A percentile compares a stretch with the other conserved stretches of the same genome.
Conservation (phyloP, 106 monocot species). For the Allium fistulosum region DNA sequence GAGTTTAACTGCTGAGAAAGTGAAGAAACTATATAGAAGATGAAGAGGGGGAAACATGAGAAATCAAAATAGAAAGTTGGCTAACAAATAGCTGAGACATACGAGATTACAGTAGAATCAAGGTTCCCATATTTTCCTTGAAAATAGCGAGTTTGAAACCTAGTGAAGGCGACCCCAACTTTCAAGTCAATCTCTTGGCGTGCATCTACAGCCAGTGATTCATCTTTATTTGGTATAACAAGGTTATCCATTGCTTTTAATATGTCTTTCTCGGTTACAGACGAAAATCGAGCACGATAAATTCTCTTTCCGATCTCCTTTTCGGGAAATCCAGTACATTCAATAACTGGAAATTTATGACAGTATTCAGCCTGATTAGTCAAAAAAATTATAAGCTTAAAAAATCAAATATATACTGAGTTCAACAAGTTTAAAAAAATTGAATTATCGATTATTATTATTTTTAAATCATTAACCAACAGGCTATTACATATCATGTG, state of each 20-base stretch:
- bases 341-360: slow-evolving; percentile 52
- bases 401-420: neutral
- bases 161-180: slow-evolving; percentile 96
- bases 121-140: slow-evolving; percentile 99
- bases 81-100: slow-evolving; percentile 18
- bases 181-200: slow-evolving; percentile 99
- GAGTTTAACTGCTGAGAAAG: neutral
- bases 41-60: neutral
- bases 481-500: too few relatives aligned
- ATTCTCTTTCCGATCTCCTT: slow-evolving; percentile 47
- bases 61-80: neutral
- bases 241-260: slow-evolving; percentile 77
- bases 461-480: too few relatives aligned
- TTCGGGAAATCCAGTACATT: slow-evolving; percentile 73
- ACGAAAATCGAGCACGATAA: slow-evolving; percentile 87
- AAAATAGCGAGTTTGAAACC: slow-evolving; percentile 96
- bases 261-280: slow-evolving; percentile 91
- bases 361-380: neutral
- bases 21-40: neutral
- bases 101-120: slow-evolving; percentile 97
- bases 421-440: neutral
- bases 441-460: neutral
- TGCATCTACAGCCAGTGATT: slow-evolving; percentile 92
- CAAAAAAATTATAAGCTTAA: neutral
- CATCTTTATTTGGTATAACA: slow-evolving; percentile 79